Conservation (phyloP, 371 early-diverging fungal species). For the Blastocladiella emersonii region DNA sequence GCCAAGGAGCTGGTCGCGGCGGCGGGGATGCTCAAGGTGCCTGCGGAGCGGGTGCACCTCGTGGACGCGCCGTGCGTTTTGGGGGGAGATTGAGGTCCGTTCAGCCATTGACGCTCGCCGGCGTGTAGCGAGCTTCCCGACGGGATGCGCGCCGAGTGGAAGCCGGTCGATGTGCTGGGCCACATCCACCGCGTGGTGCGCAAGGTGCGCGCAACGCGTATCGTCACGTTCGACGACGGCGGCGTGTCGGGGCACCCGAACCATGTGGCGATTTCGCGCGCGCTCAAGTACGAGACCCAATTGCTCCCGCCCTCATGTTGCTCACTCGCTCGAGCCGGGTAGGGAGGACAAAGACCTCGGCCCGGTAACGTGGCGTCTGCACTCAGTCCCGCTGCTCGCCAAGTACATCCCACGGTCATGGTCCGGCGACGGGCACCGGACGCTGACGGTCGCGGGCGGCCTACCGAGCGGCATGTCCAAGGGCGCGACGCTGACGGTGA, state of each 20-base stretch:
- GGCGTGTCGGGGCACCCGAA: conserved; percentile 92
- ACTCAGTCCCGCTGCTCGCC: conserved; percentile 44
- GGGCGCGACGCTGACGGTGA: too few relatives aligned
- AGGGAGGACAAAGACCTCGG: background rate
- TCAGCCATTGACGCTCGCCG: conserved; percentile 11
- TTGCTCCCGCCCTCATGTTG: background rate
- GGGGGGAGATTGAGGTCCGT: conserved; percentile 18
- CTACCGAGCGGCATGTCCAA: background rate
- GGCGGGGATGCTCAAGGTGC: conserved; percentile 50
- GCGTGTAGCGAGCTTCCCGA: conserved; percentile 53
- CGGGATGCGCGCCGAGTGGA: conserved; percentile 58
- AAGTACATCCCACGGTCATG: conserved; percentile 39
- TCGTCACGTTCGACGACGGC: conserved; percentile 84
- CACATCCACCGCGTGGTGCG: conserved; percentile 40
- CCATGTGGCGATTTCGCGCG: conserved; percentile 53
- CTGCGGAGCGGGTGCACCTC: conserved; percentile 36
- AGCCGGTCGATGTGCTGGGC: conserved; percentile 35
- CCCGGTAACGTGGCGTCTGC: conserved; percentile 30
- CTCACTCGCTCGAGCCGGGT: background rate
- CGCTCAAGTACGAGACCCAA: background rate
- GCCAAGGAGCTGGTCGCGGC: conserved; percentile 60
- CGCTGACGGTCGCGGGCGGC: background rate
- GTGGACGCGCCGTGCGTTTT: conserved; percentile 38
- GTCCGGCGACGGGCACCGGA: background rate
- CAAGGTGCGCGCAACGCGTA: conserved; percentile 46